Evolutionary conservation across 371 early-diverging fungal species (phyloP).

Genomic region (Mucor irregularis): DNA sequence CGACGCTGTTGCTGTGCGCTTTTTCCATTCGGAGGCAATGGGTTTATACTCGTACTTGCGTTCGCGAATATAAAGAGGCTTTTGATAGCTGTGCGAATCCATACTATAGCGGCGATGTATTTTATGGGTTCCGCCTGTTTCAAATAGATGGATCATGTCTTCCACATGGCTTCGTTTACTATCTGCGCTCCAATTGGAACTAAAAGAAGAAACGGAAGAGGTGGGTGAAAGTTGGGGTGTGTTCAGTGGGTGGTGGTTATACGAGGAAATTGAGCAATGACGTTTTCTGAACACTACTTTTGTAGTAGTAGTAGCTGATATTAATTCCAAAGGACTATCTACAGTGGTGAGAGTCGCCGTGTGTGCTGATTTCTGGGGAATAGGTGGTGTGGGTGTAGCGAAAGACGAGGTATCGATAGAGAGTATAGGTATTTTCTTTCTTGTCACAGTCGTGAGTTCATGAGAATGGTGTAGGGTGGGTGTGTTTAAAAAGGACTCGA

Average conservation of each 20-base stretch:
- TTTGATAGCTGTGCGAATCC: slow-evolving; percentile 1
- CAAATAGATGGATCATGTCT: slow-evolving; percentile 17
- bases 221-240: slow-evolving; percentile 1
- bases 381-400: background rate
- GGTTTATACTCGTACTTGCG: slow-evolving; percentile 24
- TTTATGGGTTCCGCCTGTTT: slow-evolving; percentile 3
- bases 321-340: background rate
- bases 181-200: background rate
- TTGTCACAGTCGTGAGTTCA: too few relatives aligned
- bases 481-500: too few relatives aligned
- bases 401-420: background rate
- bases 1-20: background rate
- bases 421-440: background rate
- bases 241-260: background rate
- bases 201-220: slow-evolving; percentile 4
- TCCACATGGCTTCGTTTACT: slow-evolving; percentile 7
- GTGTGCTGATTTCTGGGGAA: background rate
- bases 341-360: too few relatives aligned
- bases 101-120: slow-evolving; percentile 4
- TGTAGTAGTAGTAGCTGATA: background rate
- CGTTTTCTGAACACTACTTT: background rate
- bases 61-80: slow-evolving; percentile 1
- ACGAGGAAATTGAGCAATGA: background rate
- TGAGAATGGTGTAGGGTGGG: background rate
- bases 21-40: slow-evolving; percentile 22